Percentiles rank a stretch among this genome's conserved stretches.
These are phyloP conservation scores for Thamnidium elegans DNA, from an alignment of 192 early-diverging fungal genomes.

Conservation along the genomic window DNA sequence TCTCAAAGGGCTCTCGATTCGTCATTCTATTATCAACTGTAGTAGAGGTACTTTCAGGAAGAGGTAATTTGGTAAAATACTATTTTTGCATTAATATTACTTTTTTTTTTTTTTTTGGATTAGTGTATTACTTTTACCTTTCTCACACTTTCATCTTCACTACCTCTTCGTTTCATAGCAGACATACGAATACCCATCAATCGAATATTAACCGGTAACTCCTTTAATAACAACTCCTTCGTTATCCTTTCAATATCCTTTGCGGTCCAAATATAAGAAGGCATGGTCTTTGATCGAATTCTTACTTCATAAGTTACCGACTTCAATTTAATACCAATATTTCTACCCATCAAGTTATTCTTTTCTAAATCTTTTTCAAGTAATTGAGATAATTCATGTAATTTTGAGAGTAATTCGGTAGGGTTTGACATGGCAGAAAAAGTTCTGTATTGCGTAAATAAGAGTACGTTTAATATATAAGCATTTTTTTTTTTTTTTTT, in stretches of 20 bases:
- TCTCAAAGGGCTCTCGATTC: too few species aligned
- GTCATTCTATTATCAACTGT: too few species aligned
- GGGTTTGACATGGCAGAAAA: constrained; percentile 40
- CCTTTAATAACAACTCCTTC: constrained; percentile 39
- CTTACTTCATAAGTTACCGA: constrained; percentile 38
- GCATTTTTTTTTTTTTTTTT: too few species aligned
- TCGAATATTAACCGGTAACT: constrained; percentile 49
- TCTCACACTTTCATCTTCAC: constrained; percentile 25
- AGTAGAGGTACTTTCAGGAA: neutral
- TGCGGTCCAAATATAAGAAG: constrained; percentile 25
- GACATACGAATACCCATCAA: constrained; percentile 47
- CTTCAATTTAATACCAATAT: constrained; percentile 48
- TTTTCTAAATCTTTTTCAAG: constrained; percentile 43
- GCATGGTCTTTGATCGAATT: constrained; percentile 43
- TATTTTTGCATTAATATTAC: neutral
- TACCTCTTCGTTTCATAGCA: constrained; percentile 16
- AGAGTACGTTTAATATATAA: too few species aligned
- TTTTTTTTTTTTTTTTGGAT: neutral
- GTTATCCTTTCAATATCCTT: constrained; percentile 33
- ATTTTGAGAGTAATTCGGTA: constrained; percentile 37
- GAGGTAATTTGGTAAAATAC: constrained; percentile 9
- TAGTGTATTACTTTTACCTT: constrained; percentile 22
- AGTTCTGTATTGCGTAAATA: constrained; percentile 29
- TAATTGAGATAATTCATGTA: constrained; percentile 39
- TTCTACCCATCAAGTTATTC: constrained; percentile 36